Base-by-base conservation (phyloP, 495 filamentous ascomycete species). In the Monascus purpureus region DNA sequence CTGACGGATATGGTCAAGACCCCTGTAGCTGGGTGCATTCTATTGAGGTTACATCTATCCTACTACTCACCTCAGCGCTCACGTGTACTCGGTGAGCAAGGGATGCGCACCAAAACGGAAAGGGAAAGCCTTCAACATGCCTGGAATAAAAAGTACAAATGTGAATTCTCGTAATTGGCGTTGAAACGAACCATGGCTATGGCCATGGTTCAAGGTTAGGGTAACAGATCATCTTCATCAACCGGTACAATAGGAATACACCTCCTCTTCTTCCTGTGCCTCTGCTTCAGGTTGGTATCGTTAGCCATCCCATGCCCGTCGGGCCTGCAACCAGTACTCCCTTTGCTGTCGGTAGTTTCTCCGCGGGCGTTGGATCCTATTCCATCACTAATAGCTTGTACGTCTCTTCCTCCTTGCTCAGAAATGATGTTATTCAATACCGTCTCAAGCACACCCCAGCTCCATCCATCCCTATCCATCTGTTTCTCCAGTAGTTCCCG, bases 191-290 rank as follows among this genome's bases (percentile, higher is more conserved):
- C n/a, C n/a, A n/a, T n/a, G n/a, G n/a, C n/a, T n/a, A n/a, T n/a
- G n/a, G n/a, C n/a, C n/a, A n/a, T n/a, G n/a, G n/a, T n/a, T n/a
- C n/a, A n/a, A n/a, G n/a, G n/a, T n/a, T n/a, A n/a, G n/a, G n/a
- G n/a, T 13, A 27, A 13, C 16, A 36, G 20, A 29, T 50, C 46
- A 1, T 47, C 47, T 14, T 45, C 43, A 28, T 50, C 47, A 11
- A 18, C 17, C 7, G 43, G 35, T 1, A 50, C 37, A 14, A 50
- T 50, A 7, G 47, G 35, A 15, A 50, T 50, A 11, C 7, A 30
- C 13, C 46, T 32, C 14, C 47, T 36, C 31, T 25, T 20, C 16
- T 25, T 27, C 32, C 26, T 35, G 17, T 22, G 25, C 13, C 25
- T 32, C 12, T 17, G 20, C 11, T 23, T 30, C 25, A 13, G 9